phyloP scores from a whole-genome alignment of 2,329 filamentous ascomycete genomes.

The Xylariaceae sp. region DNA sequence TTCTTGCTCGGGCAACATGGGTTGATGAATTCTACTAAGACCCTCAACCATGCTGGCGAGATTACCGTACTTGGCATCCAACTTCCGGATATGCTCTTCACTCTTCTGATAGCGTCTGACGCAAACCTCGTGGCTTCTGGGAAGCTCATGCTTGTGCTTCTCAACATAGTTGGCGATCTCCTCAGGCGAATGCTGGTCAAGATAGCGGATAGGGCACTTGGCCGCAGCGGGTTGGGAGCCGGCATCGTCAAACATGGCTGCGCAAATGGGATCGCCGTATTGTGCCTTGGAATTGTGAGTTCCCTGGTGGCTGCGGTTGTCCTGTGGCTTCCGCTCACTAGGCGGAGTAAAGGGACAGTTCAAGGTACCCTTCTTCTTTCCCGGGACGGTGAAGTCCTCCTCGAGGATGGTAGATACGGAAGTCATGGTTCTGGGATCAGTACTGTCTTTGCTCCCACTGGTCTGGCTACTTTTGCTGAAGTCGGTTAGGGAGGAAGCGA shows the following conservation, averaged over 20 bases:
- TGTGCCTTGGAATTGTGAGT: conserved; percentile 39
- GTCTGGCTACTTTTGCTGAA: conserved; percentile 48
- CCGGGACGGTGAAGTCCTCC: conserved; percentile 84
- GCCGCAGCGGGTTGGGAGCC: conserved; percentile 47
- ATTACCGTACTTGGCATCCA: conserved; percentile 92
- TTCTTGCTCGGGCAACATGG: conserved; percentile 66
- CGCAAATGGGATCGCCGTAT: conserved; percentile 57
- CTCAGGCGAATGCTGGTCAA: conserved; percentile 88
- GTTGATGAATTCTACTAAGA: conserved; percentile 79
- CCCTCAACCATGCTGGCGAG: conserved; percentile 93
- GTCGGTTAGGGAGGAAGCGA: conserved; percentile 46
- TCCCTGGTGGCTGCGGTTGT: conserved; percentile 26
- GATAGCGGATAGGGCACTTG: conserved; percentile 86
- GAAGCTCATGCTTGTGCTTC: conserved; percentile 90
- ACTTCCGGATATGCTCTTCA: conserved; percentile 74
- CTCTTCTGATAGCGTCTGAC: conserved; percentile 85
- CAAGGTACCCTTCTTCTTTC: conserved; percentile 64
- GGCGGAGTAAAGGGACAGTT: conserved; percentile 68
- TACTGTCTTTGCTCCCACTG: conserved; percentile 46
- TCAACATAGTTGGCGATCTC: conserved; percentile 92
- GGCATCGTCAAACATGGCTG: conserved; percentile 57
- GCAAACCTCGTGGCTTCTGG: conserved; percentile 88
- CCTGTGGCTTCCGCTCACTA: conserved; percentile 37
- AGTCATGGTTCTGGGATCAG: conserved; percentile 45
- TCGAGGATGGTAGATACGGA: conserved; percentile 66